These are phyloP conservation scores for Candida sp. DNA, from an alignment of 1,139 yeast genomes.

Conservation along the genomic window DNA sequence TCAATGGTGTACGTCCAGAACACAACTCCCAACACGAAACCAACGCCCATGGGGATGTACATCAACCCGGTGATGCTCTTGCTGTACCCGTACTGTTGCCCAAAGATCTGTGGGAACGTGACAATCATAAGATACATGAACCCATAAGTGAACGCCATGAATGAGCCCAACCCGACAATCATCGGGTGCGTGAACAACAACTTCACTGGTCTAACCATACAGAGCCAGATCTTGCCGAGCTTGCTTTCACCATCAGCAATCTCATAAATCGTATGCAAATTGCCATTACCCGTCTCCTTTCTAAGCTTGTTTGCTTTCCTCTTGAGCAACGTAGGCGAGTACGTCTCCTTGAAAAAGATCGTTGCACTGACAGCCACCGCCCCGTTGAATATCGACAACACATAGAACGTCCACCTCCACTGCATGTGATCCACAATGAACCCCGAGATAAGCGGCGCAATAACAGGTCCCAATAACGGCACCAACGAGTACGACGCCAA, in stretches of 20 bases:
- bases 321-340: constrained; percentile 41
- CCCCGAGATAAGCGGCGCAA: constrained; percentile 64
- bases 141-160: constrained; percentile 52
- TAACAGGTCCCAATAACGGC: constrained; percentile 62
- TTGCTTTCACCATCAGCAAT: constrained; percentile 41
- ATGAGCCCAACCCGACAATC: constrained; percentile 49
- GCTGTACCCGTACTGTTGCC: constrained; percentile 36
- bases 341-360: constrained; percentile 43
- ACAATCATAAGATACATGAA: constrained; percentile 52
- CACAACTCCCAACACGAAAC: constrained; percentile 42
- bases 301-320: constrained; percentile 35
- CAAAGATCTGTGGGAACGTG: constrained; percentile 44
- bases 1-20: constrained; percentile 43
- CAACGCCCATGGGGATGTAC: constrained; percentile 52
- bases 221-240: constrained; percentile 30
- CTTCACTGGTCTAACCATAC: constrained; percentile 43
- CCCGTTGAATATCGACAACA: constrained; percentile 46
- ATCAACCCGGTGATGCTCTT: constrained; percentile 42
- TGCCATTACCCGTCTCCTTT: constrained; percentile 38
- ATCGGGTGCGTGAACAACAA: constrained; percentile 49
- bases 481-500: constrained; percentile 48
- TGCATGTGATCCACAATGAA: constrained; percentile 50
- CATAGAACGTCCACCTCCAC: constrained; percentile 52
- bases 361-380: constrained; percentile 39
- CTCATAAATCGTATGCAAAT: constrained; percentile 48